Base-by-base conservation (phyloP, 768 basidiomycete genomes). In the Pseudohyphozyma bogoriensis region DNA sequence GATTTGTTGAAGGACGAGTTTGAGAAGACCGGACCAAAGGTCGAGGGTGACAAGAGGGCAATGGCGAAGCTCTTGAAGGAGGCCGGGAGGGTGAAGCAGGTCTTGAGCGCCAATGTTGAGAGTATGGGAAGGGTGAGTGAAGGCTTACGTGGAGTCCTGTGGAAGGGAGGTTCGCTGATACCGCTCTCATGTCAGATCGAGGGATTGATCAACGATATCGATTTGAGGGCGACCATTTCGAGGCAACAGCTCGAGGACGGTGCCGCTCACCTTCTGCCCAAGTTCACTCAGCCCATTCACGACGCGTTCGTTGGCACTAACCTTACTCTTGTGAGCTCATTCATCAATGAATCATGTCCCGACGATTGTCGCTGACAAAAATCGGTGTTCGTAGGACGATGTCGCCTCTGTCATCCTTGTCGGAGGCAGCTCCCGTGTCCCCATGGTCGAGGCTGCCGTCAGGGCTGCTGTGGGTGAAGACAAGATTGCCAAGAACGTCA, bases 61-160 rank as follows among this genome's bases (percentile, higher is more conserved):
- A 86, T 95, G 85, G 86, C 88, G 7, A 93, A 92, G 74, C 76
- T 97, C 9, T 86, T 88, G 82, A 93, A 92, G 72, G 95, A 99
- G 74, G 89, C 93, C 2, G 82, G 81, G 22, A 81, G 92, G 60
- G 81, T 96, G 68, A 99, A 97, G 77, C 79, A 83, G 11, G 86
- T 99, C 65, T 75, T 99, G 61, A 95, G 90, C 72, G 95, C 93
- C 39, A 99, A 99, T 70, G 77, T 78, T 18, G 91, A 93, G 35
- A 85, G 85, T 10, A 77, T 74, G 40, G 80, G 87, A 5, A 79
- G 81, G 62, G 89, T 89, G 72, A 74, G 82, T 72, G 62, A 26
- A 40, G n/a, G n/a, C n/a, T n/a, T n/a, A n/a, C n/a, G n/a, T n/a
- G n/a, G n/a, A n/a, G n/a, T n/a, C n/a, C n/a, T n/a, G n/a, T n/a